Evolutionary conservation across 2,329 filamentous ascomycete species (phyloP).

Genomic region (Stagonosporopsis cucurbitacearum): DNA sequence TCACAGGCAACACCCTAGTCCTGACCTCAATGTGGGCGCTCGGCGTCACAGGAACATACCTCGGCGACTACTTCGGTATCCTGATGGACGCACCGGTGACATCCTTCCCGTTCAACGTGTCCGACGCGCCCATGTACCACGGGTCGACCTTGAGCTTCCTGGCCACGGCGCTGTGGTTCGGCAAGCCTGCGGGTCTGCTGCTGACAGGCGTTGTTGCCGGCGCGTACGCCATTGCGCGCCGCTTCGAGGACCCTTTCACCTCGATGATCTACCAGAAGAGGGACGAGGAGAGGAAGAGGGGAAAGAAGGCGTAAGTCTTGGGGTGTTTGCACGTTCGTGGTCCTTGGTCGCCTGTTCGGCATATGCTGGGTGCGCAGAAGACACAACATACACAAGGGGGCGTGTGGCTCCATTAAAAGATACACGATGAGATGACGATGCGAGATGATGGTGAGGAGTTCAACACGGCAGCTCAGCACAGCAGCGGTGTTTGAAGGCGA

Average conservation of each 20-base stretch:
- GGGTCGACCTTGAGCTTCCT: conserved; percentile 92
- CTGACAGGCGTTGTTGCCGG: conserved; percentile 76
- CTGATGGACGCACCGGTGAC: conserved; percentile 95
- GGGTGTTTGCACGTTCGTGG: background rate
- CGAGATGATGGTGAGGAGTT: conserved; percentile 6
- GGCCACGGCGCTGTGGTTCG: conserved; percentile 81
- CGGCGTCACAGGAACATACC: conserved; percentile 92
- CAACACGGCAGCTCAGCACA: conserved; percentile 23
- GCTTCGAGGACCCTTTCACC: conserved; percentile 94
- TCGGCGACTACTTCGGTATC: conserved; percentile 98
- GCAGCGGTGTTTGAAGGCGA: conserved; percentile 16
- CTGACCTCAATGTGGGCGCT: conserved; percentile 89
- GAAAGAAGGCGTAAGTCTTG: conserved; percentile 43
- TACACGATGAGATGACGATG: background rate
- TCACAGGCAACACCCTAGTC: conserved; percentile 81
- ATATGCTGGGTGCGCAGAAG: background rate
- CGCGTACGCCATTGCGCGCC: conserved; percentile 80
- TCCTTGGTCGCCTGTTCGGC: background rate
- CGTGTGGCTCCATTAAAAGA: background rate
- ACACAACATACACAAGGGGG: background rate
- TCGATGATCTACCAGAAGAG: conserved; percentile 90
- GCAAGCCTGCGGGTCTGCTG: conserved; percentile 84
- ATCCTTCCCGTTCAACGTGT: conserved; percentile 94
- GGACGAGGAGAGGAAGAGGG: conserved; percentile 59
- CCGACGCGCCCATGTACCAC: conserved; percentile 93